Conservation (phyloP, 192 early-diverging fungal species). For the Entophlyctis luteolus region DNA sequence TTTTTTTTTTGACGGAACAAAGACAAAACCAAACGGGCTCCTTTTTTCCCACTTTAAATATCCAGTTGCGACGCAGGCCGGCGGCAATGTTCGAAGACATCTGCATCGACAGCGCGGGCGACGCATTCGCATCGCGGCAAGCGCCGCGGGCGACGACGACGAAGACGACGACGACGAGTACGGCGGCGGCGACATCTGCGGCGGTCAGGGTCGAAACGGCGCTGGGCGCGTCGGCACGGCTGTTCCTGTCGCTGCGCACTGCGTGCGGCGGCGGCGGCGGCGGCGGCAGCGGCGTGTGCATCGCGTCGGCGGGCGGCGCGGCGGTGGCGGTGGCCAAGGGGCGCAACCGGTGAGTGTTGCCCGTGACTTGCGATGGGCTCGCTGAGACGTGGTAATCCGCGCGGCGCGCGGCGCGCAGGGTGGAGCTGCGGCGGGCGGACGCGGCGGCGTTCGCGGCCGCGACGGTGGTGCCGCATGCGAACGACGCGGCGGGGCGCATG, state of each 20-base stretch:
- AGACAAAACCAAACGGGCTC: too few relatives aligned
- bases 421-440: not conserved
- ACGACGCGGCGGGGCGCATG: too few relatives aligned
- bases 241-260: not conserved
- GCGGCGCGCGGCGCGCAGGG: not conserved
- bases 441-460: not conserved
- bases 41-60: too few relatives aligned
- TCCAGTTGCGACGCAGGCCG: too few relatives aligned
- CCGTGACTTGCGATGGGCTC: not conserved
- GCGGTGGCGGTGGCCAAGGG: not conserved
- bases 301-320: not conserved
- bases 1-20: too few relatives aligned
- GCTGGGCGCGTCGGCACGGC: not conserved
- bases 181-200: not conserved
- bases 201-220: not conserved
- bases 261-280: not conserved
- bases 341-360: not conserved
- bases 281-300: not conserved
- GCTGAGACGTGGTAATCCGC: not conserved
- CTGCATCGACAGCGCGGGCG: too few relatives aligned
- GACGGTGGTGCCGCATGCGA: too few relatives aligned
- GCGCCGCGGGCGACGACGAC: too few relatives aligned
- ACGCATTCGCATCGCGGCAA: too few relatives aligned
- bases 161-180: not conserved
- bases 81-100: too few relatives aligned